Evolutionary conservation across 495 filamentous ascomycete species (phyloP), one percentile per base, ranked within the genome.

Genomic region (Hypomontagnella monticulosa): DNA sequence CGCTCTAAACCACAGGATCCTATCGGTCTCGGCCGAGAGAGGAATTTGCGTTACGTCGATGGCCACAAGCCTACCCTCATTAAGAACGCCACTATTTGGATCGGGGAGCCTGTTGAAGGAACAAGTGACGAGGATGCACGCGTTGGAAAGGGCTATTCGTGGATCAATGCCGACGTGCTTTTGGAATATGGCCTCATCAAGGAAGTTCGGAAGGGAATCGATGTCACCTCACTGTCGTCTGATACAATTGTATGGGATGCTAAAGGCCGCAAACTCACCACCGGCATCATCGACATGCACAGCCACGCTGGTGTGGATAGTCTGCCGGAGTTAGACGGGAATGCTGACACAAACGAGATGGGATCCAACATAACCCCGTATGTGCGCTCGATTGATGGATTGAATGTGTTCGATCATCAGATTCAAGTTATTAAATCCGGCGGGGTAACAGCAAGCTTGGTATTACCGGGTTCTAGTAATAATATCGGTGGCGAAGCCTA

Each of bases 281-380:
- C 79, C 11, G 88, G 87, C 37, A 82, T 89, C 57, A 84, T 89
- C 34, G 87, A 89, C 67, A 87, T 90, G 85, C 88, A 90, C 73
- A 84, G 79, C 37, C 88, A 90, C 73, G 77, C 82, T n/a, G 79
- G 82, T 7, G 75, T 79, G 0, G 64, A 73, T 42, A 69, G 76
- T 19, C 65, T 84, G 44, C 83, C 83, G 0, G 61, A 58, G 0
- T 66, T 85, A 1, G 32, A 11, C 3, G 79, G 80, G 8, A 80
- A 70, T 14, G 76, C 79, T 1, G 84, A 84, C 62, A 78, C 75
- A 27, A 87, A 88, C 56, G 84, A 87, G 61, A 64, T 81, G 57
- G 75, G 80, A 11, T 57, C 70, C 5, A 76, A 83, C 49, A 79
- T 85, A 34, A 88, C 85, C 0, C 85, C 87, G 0, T 87, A 81